Evolutionary conservation across 352 stramenopile species (phyloP), one percentile per base, ranked within the genome.

Genomic region (Globisporangium heterothallicum): DNA sequence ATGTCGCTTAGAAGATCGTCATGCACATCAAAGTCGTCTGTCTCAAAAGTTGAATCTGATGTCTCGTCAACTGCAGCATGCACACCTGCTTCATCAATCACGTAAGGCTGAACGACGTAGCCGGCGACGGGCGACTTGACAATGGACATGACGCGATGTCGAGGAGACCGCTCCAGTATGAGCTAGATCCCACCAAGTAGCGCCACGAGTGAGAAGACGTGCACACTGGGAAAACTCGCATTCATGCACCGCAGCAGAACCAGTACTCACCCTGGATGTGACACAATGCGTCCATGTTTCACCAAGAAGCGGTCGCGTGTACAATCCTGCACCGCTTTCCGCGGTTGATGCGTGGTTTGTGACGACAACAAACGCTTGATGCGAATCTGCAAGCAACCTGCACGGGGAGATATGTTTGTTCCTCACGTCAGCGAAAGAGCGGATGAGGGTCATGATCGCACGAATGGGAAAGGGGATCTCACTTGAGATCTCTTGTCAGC

Each of bases 211-310:
- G 24, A 16, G 14, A 13, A n/a, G n/a, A n/a, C n/a, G n/a, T n/a
- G n/a, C n/a, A n/a, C n/a, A n/a, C n/a, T n/a, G n/a, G n/a, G n/a
- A n/a, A n/a, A n/a, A n/a, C n/a, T n/a, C n/a, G n/a, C n/a, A n/a
- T n/a, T n/a, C n/a, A n/a, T n/a, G n/a, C n/a, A n/a, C n/a, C n/a
- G n/a, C n/a, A n/a, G n/a, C n/a, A 26, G 22, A 3, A 38, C 14
- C 3, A 4, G 29, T 7, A 36, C 52, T 22, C 35, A 85, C 78
- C 36, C 78, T 70, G 30, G 68, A 79, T 3, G 74, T 89, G 45
- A 89, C 71, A 26, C 74, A 88, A 35, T 88, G 75, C 6, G 75
- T 64, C 82, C 82, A 92, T 14, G 42, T 77, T 22, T 89, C 77
- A 29, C 77, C 77, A 30, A 92, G 68, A 14, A 69, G 49, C 14